Conservation (phyloP, 805 yeast species). For the Saccharomycopsis sp. region DNA sequence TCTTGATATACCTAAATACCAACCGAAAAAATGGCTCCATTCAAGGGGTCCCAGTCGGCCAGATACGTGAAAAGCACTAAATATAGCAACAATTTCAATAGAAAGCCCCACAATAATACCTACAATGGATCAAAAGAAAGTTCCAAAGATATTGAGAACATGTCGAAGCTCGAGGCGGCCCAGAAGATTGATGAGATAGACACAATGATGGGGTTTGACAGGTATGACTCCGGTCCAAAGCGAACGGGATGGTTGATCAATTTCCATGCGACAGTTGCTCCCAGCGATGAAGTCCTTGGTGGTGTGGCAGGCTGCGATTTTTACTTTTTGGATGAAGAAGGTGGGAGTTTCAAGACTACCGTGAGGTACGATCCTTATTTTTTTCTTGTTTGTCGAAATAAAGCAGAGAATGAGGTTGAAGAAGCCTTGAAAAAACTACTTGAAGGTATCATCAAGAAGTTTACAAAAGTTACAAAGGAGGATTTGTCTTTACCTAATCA, state of each 20-base stretch:
- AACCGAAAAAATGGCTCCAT: background rate
- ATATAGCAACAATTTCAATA: slow-evolving; percentile 22
- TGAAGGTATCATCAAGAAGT: slow-evolving; percentile 52
- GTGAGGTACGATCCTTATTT: slow-evolving; percentile 83
- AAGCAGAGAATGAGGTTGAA: slow-evolving; percentile 66
- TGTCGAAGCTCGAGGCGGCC: slow-evolving; percentile 38
- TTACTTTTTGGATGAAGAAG: slow-evolving; percentile 92
- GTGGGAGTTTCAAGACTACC: slow-evolving; percentile 88
- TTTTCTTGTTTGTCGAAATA: slow-evolving; percentile 46
- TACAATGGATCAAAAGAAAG: too few relatives aligned
- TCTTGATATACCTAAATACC: slow-evolving; percentile 23
- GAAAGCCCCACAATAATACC: slow-evolving; percentile 30
- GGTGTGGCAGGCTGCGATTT: slow-evolving; percentile 89
- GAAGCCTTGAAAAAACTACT: slow-evolving; percentile 65
- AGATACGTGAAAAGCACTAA: background rate
- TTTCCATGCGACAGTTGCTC: slow-evolving; percentile 68
- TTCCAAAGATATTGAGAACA: slow-evolving; percentile 20
- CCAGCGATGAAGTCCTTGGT: slow-evolving; percentile 46
- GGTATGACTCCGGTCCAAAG: slow-evolving; percentile 62
- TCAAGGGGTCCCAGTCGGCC: background rate
- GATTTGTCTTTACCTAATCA: slow-evolving; percentile 83
- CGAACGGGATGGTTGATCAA: slow-evolving; percentile 86
- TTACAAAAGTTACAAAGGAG: slow-evolving; percentile 55
- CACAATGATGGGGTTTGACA: slow-evolving; percentile 77
- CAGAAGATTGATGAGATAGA: slow-evolving; percentile 63